A percentile compares a stretch with the other conserved stretches of the same genome.
These are phyloP conservation scores for Vicia faba DNA, from an alignment of 306 rosid genomes.

Conservation along the genomic window DNA sequence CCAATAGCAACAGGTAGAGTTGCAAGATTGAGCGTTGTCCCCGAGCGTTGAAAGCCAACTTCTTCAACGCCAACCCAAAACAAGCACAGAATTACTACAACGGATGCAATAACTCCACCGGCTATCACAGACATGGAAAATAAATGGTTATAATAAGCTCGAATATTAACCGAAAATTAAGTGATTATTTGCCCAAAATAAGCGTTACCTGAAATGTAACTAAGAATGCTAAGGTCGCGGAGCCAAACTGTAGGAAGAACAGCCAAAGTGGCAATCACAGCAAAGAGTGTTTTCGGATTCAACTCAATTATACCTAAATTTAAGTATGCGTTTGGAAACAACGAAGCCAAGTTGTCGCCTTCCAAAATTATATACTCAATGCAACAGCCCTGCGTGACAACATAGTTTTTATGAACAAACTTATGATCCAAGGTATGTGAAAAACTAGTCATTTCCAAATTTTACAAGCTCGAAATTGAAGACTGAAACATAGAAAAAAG, in stretches of 20 bases:
- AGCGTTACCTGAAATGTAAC: constrained; percentile 83
- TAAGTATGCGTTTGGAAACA: constrained; percentile 81
- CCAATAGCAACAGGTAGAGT: constrained; percentile 92
- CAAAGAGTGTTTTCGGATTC: constrained; percentile 65
- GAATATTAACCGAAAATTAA: not conserved
- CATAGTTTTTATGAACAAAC: not conserved
- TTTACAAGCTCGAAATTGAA: not conserved
- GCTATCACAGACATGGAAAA: constrained; percentile 47
- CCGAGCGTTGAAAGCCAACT: constrained; percentile 68
- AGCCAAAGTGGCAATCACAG: constrained; percentile 72
- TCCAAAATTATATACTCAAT: constrained; percentile 93
- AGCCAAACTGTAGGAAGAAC: constrained; percentile 99
- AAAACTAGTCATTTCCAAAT: not conserved
- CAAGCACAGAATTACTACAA: constrained; percentile 73
- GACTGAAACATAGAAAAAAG: constrained; percentile 8
- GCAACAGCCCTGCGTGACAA: constrained; percentile 72
- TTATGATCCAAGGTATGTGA: not conserved
- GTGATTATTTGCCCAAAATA: not conserved
- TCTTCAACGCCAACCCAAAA: constrained; percentile 81
- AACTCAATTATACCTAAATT: constrained; percentile 62
- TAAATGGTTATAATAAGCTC: constrained; percentile 4
- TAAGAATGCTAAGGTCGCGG: constrained; percentile 85
- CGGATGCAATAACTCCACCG: constrained; percentile 89
- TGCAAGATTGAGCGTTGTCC: constrained; percentile 72
- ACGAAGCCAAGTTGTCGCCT: constrained; percentile 88